phyloP scores from a whole-genome alignment of 1,139 yeast genomes.

The Geotrichum reessii region DNA sequence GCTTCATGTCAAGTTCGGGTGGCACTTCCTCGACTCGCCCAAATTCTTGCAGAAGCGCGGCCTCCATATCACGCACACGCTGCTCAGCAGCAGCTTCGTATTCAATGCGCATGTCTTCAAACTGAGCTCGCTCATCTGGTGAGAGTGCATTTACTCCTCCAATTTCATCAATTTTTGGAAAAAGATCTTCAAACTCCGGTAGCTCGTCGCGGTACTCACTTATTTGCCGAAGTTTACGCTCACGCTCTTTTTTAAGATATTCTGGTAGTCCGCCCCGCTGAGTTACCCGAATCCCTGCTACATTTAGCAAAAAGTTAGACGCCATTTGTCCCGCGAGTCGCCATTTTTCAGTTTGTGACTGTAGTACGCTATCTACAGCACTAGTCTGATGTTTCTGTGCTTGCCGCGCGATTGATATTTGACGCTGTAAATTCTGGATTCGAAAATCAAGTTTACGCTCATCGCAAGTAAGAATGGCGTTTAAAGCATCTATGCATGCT shows the following conservation, averaged over 20 bases:
- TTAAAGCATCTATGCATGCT: not conserved
- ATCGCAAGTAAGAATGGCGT: not conserved
- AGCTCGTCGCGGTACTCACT: not conserved
- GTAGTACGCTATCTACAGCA: constrained; percentile 22
- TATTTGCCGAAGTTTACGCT: not conserved
- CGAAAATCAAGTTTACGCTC: not conserved
- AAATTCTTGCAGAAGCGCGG: constrained; percentile 15
- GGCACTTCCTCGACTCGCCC: constrained; percentile 29
- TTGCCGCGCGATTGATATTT: constrained; percentile 22
- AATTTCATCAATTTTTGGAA: constrained; percentile 23
- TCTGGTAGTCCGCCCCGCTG: constrained; percentile 45
- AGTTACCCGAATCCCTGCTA: constrained; percentile 39
- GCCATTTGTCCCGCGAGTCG: constrained; percentile 42
- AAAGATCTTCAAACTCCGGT: not conserved
- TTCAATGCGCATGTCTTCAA: constrained; percentile 23
- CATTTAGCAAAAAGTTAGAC: constrained; percentile 41
- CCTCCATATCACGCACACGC: constrained; percentile 25
- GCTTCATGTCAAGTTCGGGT: constrained; percentile 42
- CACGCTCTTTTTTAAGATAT: constrained; percentile 33
- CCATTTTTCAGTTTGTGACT: constrained; percentile 41
- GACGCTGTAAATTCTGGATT: not conserved
- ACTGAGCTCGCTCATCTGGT: constrained; percentile 30
- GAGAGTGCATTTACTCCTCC: constrained; percentile 35
- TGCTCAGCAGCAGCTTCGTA: constrained; percentile 30
- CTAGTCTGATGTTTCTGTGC: constrained; percentile 34